Conservation (phyloP, 2,329 filamentous ascomycete genomes). For the Xylaria sp. region DNA sequence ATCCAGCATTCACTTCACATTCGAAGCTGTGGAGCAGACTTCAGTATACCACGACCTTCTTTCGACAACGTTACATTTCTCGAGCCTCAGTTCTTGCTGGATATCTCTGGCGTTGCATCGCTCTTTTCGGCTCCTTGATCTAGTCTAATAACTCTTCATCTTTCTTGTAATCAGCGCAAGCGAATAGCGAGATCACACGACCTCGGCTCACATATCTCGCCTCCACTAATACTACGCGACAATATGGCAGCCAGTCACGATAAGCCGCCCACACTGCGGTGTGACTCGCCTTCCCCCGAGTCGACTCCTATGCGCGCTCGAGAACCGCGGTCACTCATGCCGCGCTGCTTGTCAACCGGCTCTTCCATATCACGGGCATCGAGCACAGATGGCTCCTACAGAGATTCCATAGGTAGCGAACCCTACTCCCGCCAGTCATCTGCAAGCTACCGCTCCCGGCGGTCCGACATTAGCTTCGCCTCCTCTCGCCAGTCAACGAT, state of each 20-base stretch:
- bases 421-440: slow-evolving; percentile 72
- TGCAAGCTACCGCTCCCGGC: slow-evolving; percentile 62
- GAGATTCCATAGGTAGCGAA: slow-evolving; percentile 68
- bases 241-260: slow-evolving; percentile 53
- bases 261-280: slow-evolving; percentile 56
- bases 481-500: slow-evolving; percentile 61
- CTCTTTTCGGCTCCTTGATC: slow-evolving; percentile 13
- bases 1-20: slow-evolving; percentile 31
- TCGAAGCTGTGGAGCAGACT: slow-evolving; percentile 44
- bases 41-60: slow-evolving; percentile 32
- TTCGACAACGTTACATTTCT: slow-evolving; percentile 27
- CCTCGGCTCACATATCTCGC: slow-evolving; percentile 1
- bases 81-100: slow-evolving; percentile 2
- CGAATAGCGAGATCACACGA: slow-evolving; percentile 18
- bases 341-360: slow-evolving; percentile 72
- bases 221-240: slow-evolving; percentile 1
- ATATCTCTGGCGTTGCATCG: slow-evolving; percentile 18
- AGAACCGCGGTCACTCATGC: slow-evolving; percentile 66
- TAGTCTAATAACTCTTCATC: neutral
- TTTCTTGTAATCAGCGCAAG: neutral
- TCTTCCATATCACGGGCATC: slow-evolving; percentile 70
- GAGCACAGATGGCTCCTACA: slow-evolving; percentile 59
- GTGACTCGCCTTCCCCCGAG: slow-evolving; percentile 73
- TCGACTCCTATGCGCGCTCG: slow-evolving; percentile 71
- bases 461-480: slow-evolving; percentile 56